Percentiles rank a stretch among this genome's conserved stretches.
These are phyloP conservation scores for Melaleuca quinquenervia DNA, from an alignment of 345 rosid genomes.

Conservation along the genomic window DNA sequence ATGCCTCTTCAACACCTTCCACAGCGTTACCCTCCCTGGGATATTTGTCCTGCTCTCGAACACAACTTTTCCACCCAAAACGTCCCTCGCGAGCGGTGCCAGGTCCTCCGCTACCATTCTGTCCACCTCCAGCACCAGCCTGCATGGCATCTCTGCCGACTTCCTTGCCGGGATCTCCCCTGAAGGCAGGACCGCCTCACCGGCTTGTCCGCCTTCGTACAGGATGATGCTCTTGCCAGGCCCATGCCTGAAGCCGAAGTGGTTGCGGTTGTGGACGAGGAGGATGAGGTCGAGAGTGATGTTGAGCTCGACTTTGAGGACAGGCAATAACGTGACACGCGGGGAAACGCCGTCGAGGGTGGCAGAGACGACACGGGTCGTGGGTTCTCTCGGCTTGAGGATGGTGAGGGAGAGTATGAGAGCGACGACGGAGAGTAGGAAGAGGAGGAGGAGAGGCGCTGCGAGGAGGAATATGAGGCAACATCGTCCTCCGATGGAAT, in stretches of 20 bases:
- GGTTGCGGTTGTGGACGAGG: constrained; percentile 26
- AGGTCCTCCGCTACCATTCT: constrained; percentile 6
- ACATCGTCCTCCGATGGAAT: neutral
- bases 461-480: constrained; percentile 6
- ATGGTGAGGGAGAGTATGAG: constrained; percentile 32
- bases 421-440: constrained; percentile 12
- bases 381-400: constrained; percentile 27
- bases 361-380: constrained; percentile 18
- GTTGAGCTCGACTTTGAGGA: constrained; percentile 22
- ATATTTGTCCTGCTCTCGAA: constrained; percentile 28
- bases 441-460: constrained; percentile 1
- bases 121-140: constrained; percentile 34
- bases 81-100: constrained; percentile 18
- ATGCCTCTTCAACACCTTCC: constrained; percentile 30
- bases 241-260: constrained; percentile 34
- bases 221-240: constrained; percentile 21
- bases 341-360: constrained; percentile 35
- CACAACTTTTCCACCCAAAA: constrained; percentile 18
- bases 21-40: constrained; percentile 36
- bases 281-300: constrained; percentile 31
- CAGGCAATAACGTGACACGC: constrained; percentile 12
- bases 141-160: constrained; percentile 8
- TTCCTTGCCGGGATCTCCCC: constrained; percentile 34
- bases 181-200: constrained; percentile 27
- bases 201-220: constrained; percentile 19